Evolutionary conservation across 176 grass and related monocot genomes (phyloP), one percentile per base, ranked within the genome.

Genomic region (Eragrostis nindensis): DNA sequence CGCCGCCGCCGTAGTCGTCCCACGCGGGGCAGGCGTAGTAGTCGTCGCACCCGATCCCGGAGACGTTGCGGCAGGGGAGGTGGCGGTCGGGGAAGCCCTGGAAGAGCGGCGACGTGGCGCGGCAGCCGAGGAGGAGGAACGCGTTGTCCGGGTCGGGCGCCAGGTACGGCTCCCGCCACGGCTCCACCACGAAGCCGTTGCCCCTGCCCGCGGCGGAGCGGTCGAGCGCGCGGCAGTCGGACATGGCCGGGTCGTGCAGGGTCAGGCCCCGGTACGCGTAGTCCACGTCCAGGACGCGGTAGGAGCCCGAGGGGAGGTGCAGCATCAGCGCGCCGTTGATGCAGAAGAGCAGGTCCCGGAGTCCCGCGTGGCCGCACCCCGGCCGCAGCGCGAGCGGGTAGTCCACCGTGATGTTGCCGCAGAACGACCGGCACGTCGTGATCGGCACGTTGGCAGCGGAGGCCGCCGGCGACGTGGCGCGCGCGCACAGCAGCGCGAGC

Each of bases 331-430:
- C 83, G 78, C 90, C 83, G 66, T 98, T 94, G 72, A 98, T 83
- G 74, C 95, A 98, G 86, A 75, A 98, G 86, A 98, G 86, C 19
- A 98, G 90, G 40, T 93, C 86, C 32, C 95, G 88, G 80, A 98
- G 94, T 22, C 92, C 92, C 11, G 86, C 86, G 61, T 98, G 95
- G 78, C 95, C 92, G 78, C 92, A 95, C 11, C 90, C 92, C 0
- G 85, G 70, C 5, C n/a, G 95, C 1, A 95, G 90, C 21, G 84
- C 92, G 66, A 98, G 93, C 47, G 92, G 95, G 86, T 95, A 98
- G 86, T 98, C 95, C 65, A 98, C 90, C 76, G 92, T 98, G 71
- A 98, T 78, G 88, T 98, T 98, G 88, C 92, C 90, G 66, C 92
- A 95, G 86, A 91, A 98, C 27, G 92, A 95, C 21, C 95, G 83